Conservation (phyloP, 169 alveolate genomes). For the Plasmodium inui region DNA sequence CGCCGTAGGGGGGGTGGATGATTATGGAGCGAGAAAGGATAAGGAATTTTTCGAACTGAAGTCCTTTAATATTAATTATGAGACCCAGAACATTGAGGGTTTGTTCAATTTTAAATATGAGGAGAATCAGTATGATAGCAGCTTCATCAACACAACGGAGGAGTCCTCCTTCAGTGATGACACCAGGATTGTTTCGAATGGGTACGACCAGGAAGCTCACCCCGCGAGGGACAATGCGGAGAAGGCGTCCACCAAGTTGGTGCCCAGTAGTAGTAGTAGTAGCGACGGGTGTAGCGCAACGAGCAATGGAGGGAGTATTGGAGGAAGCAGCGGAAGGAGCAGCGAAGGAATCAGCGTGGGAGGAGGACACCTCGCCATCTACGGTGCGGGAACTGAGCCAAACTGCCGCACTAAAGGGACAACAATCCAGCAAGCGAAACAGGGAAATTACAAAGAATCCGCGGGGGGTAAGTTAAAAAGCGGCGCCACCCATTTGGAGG, state of each 20-base stretch:
- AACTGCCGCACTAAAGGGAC: not conserved
- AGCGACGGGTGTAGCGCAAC: not conserved
- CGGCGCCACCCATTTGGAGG: not conserved
- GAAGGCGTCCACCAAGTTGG: not conserved
- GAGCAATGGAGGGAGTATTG: no score
- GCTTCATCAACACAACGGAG: constrained; percentile 35
- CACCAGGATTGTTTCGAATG: constrained; percentile 7
- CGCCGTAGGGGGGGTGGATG: constrained; percentile 4
- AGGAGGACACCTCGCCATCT: not conserved
- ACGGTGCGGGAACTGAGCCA: not conserved
- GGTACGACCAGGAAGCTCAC: not conserved
- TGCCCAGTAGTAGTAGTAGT: not conserved
- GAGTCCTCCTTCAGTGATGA: constrained; percentile 54
- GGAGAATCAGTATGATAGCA: constrained; percentile 75
- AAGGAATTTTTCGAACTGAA: constrained; percentile 22
- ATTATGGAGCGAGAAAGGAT: not conserved
- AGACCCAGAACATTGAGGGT: constrained; percentile 73
- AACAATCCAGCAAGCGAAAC: not conserved
- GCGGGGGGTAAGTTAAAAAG: not conserved
- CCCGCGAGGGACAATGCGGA: not conserved
- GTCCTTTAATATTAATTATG: constrained; percentile 70
- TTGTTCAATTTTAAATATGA: constrained; percentile 73
- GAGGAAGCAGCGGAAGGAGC: not conserved
- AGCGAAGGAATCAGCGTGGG: not conserved
- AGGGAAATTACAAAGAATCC: not conserved